Conservation (phyloP, 2,329 filamentous ascomycete species). For the Curvularia hawaiiensis region DNA sequence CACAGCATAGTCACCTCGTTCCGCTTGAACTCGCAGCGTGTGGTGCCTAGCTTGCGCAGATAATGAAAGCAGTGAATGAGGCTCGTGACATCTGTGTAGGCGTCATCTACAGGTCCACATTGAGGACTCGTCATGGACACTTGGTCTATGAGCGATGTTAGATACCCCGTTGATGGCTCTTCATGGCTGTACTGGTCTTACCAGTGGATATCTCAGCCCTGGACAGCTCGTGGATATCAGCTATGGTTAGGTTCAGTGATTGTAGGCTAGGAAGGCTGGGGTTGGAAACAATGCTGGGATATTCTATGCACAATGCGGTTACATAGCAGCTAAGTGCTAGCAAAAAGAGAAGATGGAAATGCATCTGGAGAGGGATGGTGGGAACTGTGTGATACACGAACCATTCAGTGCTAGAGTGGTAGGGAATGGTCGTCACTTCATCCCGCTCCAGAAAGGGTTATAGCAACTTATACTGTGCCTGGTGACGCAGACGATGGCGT, state of each 20-base stretch:
- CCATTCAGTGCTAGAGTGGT: background rate
- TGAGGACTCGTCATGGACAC: background rate
- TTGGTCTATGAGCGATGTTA: background rate
- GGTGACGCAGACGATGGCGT: background rate
- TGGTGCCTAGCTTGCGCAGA: conserved; percentile 12
- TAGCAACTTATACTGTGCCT: background rate
- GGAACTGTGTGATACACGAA: too few species aligned
- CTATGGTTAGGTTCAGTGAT: conserved; percentile 13
- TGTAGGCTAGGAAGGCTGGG: conserved; percentile 12
- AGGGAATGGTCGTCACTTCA: background rate
- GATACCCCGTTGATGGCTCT: too few species aligned
- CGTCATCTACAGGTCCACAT: conserved; percentile 14
- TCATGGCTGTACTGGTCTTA: background rate
- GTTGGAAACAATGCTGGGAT: background rate
- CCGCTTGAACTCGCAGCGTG: conserved; percentile 8
- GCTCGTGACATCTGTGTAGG: conserved; percentile 17
- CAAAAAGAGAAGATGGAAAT: background rate
- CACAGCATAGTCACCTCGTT: conserved; percentile 4
- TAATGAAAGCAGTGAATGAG: conserved; percentile 22
- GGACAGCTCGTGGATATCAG: conserved; percentile 8
- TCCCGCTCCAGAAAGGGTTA: too few species aligned
- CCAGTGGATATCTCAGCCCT: background rate
- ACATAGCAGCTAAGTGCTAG: background rate
- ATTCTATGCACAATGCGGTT: background rate
- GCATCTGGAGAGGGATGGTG: background rate